Evolutionary conservation across 2,329 filamentous ascomycete genomes (phyloP).

Genomic region (Colletotrichum cordylinicola): DNA sequence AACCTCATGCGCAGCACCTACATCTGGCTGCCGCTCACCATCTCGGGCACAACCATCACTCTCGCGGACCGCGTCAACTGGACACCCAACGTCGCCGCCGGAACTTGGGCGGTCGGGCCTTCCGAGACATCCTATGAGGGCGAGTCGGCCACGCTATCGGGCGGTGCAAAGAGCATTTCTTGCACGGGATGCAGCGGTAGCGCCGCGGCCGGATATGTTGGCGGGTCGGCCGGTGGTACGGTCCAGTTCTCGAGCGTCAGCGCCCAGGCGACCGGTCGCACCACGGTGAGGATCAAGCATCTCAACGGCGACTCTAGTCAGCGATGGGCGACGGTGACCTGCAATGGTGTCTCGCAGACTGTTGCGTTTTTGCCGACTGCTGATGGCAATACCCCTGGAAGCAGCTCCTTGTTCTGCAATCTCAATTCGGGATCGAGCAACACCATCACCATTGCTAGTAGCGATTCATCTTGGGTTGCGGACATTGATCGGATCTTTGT

Average conservation of each 20-base stretch:
- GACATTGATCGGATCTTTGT: constrained; percentile 62
- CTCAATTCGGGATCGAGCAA: constrained; percentile 53
- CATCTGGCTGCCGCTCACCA: constrained; percentile 66
- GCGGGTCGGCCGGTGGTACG: constrained; percentile 50
- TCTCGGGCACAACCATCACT: constrained; percentile 56
- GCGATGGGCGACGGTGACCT: constrained; percentile 58
- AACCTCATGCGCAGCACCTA: constrained; percentile 68
- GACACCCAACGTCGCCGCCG: constrained; percentile 50
- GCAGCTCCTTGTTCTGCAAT: constrained; percentile 53
- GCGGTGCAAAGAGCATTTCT: constrained; percentile 48
- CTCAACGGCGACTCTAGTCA: constrained; percentile 60
- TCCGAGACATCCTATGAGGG: constrained; percentile 57
- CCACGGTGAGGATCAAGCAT: constrained; percentile 61
- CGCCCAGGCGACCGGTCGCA: constrained; percentile 47
- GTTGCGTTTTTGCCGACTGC: constrained; percentile 61
- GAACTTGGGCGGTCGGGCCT: constrained; percentile 49
- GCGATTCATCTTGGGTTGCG: constrained; percentile 46
- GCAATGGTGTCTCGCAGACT: constrained; percentile 58
- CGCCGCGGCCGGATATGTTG: constrained; percentile 59
- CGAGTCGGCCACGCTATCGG: constrained; percentile 51
- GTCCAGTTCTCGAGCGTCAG: constrained; percentile 52
- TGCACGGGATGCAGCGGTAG: constrained; percentile 59
- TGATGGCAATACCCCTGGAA: constrained; percentile 44
- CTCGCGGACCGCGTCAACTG: constrained; percentile 61
- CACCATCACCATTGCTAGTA: constrained; percentile 50